These are phyloP conservation scores for Colletotrichum cuscutae DNA, from an alignment of 2,329 filamentous ascomycete genomes.

Conservation along the genomic window DNA sequence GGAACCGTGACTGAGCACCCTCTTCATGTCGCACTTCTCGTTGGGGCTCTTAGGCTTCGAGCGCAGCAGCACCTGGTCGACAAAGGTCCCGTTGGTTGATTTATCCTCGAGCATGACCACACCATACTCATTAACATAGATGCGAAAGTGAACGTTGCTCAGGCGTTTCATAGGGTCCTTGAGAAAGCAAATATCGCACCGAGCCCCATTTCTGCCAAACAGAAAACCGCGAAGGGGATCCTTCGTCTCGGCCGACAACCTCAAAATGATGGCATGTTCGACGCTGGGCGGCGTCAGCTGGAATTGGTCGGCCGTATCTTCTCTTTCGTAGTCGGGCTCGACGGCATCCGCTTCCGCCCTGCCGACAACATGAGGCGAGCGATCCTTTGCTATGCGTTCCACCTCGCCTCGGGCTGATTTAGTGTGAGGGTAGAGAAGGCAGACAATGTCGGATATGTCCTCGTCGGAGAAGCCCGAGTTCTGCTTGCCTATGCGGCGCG, in stretches of 20 bases:
- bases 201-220: conserved; percentile 80
- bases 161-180: conserved; percentile 77
- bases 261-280: conserved; percentile 78
- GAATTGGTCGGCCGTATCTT: conserved; percentile 62
- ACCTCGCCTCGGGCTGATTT: conserved; percentile 78
- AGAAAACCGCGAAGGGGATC: conserved; percentile 78
- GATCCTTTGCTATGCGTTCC: conserved; percentile 57
- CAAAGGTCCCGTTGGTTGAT: conserved; percentile 95
- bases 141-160: conserved; percentile 96
- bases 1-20: conserved; percentile 78
- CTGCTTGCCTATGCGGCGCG: conserved; percentile 80
- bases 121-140: conserved; percentile 87
- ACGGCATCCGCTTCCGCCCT: conserved; percentile 60
- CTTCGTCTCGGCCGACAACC: conserved; percentile 79
- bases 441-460: conserved; percentile 89
- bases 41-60: conserved; percentile 48
- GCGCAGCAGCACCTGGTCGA: conserved; percentile 77
- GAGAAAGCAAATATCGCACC: conserved; percentile 78
- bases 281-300: conserved; percentile 62
- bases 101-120: conserved; percentile 92
- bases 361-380: conserved; percentile 61
- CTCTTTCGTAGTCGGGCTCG: conserved; percentile 60
- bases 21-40: conserved; percentile 51
- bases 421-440: conserved; percentile 85
- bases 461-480: conserved; percentile 85